phyloP scores from a whole-genome alignment of 768 basidiomycete genomes.

The Suillus subaureus region DNA sequence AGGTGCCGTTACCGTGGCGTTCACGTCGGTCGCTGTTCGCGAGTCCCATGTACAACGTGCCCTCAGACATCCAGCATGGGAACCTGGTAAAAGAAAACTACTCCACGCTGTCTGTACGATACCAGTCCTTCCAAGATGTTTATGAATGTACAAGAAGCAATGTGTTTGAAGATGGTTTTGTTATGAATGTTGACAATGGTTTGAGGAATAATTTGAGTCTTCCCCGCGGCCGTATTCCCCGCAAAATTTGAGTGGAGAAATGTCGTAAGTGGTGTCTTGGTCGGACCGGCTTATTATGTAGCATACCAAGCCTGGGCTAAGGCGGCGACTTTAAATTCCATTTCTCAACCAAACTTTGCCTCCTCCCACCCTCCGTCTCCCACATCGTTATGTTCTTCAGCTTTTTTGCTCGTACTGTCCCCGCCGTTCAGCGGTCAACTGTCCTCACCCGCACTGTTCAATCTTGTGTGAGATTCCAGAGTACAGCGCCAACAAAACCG shows the following conservation, averaged over 20 bases:
- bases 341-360: conserved; percentile 14
- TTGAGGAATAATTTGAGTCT: background rate
- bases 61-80: background rate
- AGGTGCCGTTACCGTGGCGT: background rate
- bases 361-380: conserved; percentile 15
- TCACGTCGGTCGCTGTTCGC: conserved; percentile 9
- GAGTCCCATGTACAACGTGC: background rate
- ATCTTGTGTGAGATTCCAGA: conserved; percentile 25
- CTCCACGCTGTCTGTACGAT: background rate
- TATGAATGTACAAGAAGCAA: background rate
- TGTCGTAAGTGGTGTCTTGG: conserved; percentile 11
- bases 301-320: conserved; percentile 9
- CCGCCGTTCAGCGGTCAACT: conserved; percentile 15
- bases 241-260: conserved; percentile 11
- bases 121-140: background rate
- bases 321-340: conserved; percentile 22
- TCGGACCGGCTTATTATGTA: conserved; percentile 16
- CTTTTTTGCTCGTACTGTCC: conserved; percentile 30
- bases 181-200: background rate
- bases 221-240: conserved; percentile 11
- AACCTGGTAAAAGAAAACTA: background rate
- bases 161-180: background rate
- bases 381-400: conserved; percentile 29
- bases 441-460: conserved; percentile 15
- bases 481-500: conserved; percentile 22